A percentile compares a stretch with the other conserved stretches of the same genome.
Evolutionary conservation across 345 rosid species (phyloP).

Genomic region (Psidium guajava): DNA sequence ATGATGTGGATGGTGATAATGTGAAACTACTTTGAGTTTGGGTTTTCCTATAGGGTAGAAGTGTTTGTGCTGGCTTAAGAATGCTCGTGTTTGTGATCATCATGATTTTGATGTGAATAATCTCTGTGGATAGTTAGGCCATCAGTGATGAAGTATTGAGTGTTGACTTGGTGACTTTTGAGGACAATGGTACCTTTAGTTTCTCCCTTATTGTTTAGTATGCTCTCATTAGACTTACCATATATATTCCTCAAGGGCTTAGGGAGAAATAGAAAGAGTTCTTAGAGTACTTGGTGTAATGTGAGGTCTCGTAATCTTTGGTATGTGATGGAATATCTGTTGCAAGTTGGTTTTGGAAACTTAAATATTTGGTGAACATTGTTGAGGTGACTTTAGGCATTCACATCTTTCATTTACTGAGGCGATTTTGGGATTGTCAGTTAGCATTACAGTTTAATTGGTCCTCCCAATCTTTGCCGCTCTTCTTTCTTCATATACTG

Average conservation of each 20-base stretch:
- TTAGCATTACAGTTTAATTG: neutral
- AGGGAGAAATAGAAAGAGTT: neutral
- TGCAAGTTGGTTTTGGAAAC: neutral
- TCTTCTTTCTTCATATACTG: neutral
- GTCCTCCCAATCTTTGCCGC: neutral
- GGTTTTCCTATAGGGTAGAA: neutral
- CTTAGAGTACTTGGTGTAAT: neutral
- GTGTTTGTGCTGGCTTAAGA: neutral
- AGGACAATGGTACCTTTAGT: neutral
- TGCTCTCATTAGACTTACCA: neutral
- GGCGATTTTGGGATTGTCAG: neutral
- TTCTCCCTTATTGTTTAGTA: neutral
- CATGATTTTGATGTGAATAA: neutral
- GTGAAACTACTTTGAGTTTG: neutral
- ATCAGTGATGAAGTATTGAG: neutral
- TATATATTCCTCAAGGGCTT: neutral
- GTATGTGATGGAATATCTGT: neutral
- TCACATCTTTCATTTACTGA: neutral
- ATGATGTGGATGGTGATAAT: neutral
- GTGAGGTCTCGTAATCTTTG: neutral
- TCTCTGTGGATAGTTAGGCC: neutral
- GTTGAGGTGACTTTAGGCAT: neutral
- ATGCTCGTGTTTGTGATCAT: neutral
- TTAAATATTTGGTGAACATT: neutral
- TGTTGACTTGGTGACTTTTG: neutral